These are phyloP conservation scores for Hymenoscyphus scutula DNA, from an alignment of 2,329 filamentous ascomycete species.

Conservation along the genomic window DNA sequence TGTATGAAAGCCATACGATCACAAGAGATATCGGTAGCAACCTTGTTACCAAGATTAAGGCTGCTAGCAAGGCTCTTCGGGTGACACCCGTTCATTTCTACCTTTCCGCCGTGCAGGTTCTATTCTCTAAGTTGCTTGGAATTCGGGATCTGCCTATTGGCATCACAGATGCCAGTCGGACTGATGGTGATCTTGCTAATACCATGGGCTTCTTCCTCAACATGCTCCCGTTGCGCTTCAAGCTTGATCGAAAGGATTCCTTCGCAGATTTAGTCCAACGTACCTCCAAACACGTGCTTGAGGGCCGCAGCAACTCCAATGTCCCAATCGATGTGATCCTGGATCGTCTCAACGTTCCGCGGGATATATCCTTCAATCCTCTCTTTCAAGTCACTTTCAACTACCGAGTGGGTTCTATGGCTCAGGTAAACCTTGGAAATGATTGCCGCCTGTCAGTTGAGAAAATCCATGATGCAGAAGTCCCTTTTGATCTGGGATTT, in stretches of 20 bases:
- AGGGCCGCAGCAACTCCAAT: not conserved
- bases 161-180: slow-evolving; percentile 44
- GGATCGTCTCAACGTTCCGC: not conserved
- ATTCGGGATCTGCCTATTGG: slow-evolving; percentile 45
- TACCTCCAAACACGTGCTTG: not conserved
- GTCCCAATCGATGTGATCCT: slow-evolving; percentile 7
- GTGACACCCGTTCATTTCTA: slow-evolving; percentile 46
- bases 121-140: slow-evolving; percentile 39
- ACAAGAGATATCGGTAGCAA: not conserved
- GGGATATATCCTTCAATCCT: not conserved
- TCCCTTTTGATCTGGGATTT: not conserved
- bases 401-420: not conserved
- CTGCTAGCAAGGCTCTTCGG: not conserved
- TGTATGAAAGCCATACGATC: not conserved
- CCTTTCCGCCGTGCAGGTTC: slow-evolving; percentile 40
- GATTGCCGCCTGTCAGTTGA: no score
- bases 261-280: not conserved
- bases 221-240: slow-evolving; percentile 45
- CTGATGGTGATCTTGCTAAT: slow-evolving; percentile 30
- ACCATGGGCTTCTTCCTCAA: slow-evolving; percentile 50
- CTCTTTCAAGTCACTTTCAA: slow-evolving; percentile 8
- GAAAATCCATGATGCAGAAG: not conserved
- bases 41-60: not conserved
- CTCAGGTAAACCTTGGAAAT: not conserved
- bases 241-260: not conserved